Base-by-base conservation (phyloP, 2,329 filamentous ascomycete species). In the Immersiporthe knoxdaviesiana region DNA sequence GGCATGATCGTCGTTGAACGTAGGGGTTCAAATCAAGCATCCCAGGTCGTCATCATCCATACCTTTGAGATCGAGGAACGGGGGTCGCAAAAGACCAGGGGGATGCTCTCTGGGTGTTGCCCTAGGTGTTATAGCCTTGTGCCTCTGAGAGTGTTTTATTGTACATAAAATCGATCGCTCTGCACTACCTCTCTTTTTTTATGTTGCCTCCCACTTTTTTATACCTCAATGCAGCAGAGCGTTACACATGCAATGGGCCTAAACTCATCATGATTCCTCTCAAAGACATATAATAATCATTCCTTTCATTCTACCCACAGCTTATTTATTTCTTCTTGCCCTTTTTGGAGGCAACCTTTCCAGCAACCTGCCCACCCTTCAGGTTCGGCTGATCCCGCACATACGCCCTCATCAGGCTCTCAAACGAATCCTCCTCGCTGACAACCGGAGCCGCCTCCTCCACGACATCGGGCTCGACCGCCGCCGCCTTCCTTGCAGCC, bases 371-470 rank as follows among this genome's bases (percentile, higher is more conserved):
- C 71, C 71, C 81, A 69, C 78, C 78, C 68, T 79, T 76, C 72
- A 79, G 78, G 73, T 78, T 76, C 1, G 78, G 66, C n/a, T 75
- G 75, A 41, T 82, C 79, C 72, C 81, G 77, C 12, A 79, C 76
- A 27, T 87, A 89, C 10, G 80, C 80, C 21, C 82, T 80, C 70
- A 89, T 84, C 72, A 89, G 73, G 74, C 87, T 85, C n/a, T 80
- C 79, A 71, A 86, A 79, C 7, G 77, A 76, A 69, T 81, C 80
- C 12, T 75, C 76, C 12, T 75, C 61, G 7, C 74, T 73, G 11
- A 69, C 71, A 37, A 10, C 50, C 21, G 32, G 44, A 8, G 30
- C 63, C 14, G 30, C 63, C 32, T 54, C 78, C 63, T 75, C 75
- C 50, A 73, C 73, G 18, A 69, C 76, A 56, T 73, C 74, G 6